Evolutionary conservation across 352 stramenopile genomes (phyloP).

Genomic region (Phytopythium vexans): DNA sequence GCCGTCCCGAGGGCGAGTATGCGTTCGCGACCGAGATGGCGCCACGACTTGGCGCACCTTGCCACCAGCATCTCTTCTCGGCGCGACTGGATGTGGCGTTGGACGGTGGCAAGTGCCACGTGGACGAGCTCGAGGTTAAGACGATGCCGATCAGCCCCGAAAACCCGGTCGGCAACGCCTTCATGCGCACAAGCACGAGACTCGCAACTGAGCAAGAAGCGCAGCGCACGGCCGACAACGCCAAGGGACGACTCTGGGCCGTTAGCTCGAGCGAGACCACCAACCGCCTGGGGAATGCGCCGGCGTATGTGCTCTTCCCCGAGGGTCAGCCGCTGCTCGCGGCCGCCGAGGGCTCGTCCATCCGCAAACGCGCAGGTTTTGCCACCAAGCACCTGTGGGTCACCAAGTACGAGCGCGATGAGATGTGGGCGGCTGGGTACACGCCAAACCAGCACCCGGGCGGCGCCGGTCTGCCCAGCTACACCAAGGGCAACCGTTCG

Average conservation of each 20-base stretch:
- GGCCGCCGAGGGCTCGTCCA: constrained; percentile 38
- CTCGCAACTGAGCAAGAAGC: constrained; percentile 45
- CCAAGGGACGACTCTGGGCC: constrained; percentile 51
- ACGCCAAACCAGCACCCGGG: constrained; percentile 62
- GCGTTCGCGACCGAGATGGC: constrained; percentile 42
- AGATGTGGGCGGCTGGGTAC: constrained; percentile 68
- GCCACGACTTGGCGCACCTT: constrained; percentile 53
- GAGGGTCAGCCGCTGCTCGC: constrained; percentile 53
- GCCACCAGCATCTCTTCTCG: constrained; percentile 81
- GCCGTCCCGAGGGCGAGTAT: constrained; percentile 52
- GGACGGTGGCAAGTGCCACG: constrained; percentile 45
- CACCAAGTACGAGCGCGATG: constrained; percentile 49
- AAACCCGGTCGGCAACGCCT: constrained; percentile 66
- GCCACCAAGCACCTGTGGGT: constrained; percentile 73
- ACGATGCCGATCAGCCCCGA: constrained; percentile 25
- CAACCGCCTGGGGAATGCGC: constrained; percentile 56
- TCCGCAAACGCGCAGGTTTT: constrained; percentile 53
- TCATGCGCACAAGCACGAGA: constrained; percentile 43
- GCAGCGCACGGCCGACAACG: constrained; percentile 37
- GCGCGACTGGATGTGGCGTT: constrained; percentile 72
- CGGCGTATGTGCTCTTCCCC: constrained; percentile 52
- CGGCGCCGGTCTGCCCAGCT: constrained; percentile 46
- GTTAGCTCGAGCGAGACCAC: constrained; percentile 53
- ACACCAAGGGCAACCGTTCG: constrained; percentile 44
- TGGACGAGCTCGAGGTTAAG: constrained; percentile 57